phyloP scores from a whole-genome alignment of 75 land plant genomes.

The Larix kaempferi region DNA sequence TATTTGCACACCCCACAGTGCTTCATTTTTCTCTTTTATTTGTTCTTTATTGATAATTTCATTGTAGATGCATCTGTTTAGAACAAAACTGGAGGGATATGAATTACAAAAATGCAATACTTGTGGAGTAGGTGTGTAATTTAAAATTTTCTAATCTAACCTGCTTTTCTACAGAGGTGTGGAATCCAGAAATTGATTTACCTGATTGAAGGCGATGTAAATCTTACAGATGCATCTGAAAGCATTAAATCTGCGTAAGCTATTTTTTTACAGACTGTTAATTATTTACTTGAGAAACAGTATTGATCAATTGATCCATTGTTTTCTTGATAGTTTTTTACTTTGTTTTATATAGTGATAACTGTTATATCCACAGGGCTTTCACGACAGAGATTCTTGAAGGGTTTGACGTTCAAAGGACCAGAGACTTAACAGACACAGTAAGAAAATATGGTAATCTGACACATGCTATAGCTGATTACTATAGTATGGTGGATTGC shows the following conservation, averaged over 20 bases:
- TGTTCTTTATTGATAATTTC: not conserved
- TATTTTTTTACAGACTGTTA: not conserved
- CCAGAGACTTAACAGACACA: constrained; percentile 68
- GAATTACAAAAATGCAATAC: not conserved
- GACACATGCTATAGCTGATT: constrained; percentile 59
- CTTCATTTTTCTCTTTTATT: not conserved
- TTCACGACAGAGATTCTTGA: constrained; percentile 94
- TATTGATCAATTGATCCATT: not conserved
- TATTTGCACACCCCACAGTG: not conserved
- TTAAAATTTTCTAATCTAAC: constrained; percentile 1
- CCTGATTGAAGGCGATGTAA: constrained; percentile 91
- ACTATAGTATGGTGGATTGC: constrained; percentile 34
- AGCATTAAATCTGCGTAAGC: constrained; percentile 92
- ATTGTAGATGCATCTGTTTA: not conserved
- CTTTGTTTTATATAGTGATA: not conserved
- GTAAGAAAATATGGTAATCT: constrained; percentile 75
- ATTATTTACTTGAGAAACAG: not conserved
- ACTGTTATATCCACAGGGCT: constrained; percentile 43
- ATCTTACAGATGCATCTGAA: constrained; percentile 77
- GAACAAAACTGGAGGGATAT: not conserved
- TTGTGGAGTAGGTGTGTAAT: not conserved
- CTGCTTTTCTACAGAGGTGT: constrained; percentile 51
- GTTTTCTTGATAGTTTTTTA: not conserved
- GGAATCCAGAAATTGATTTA: constrained; percentile 83
- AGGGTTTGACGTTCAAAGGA: constrained; percentile 95